Evolutionary conservation across 192 early-diverging fungal genomes (phyloP).

Genomic region (Geranomyces michiganensis): DNA sequence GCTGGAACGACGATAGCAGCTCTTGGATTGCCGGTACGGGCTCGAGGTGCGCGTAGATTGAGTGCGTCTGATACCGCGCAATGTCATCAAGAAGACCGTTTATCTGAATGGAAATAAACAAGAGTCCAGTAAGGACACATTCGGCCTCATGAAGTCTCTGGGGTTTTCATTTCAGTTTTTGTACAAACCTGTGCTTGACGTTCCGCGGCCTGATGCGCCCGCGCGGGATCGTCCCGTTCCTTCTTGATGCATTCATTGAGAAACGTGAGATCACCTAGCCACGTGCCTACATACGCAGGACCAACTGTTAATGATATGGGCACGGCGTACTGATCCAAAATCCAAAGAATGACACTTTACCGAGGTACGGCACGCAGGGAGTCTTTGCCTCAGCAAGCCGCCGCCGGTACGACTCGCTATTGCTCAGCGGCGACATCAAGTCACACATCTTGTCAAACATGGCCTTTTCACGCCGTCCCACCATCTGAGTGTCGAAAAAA

Average conservation of each 20-base stretch:
- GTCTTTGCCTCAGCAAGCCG: conserved; percentile 27
- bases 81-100: conserved; percentile 41
- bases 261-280: conserved; percentile 49
- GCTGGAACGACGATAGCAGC: conserved; percentile 14
- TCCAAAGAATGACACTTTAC: conserved; percentile 1
- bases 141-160: no score
- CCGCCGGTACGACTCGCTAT: conserved; percentile 45
- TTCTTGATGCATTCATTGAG: conserved; percentile 46
- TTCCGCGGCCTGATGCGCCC: conserved; percentile 35
- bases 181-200: conserved; percentile 35
- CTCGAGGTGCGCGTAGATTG: conserved; percentile 29
- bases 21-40: conserved; percentile 27
- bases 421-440: conserved; percentile 41
- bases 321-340: background rate
- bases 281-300: no score
- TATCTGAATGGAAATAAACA: conserved; percentile 24
- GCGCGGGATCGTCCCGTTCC: conserved; percentile 36
- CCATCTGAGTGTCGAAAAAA: conserved; percentile 39
- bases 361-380: conserved; percentile 50
- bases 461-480: conserved; percentile 40
- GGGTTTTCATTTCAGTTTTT: background rate
- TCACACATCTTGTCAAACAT: conserved; percentile 43
- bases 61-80: conserved; percentile 27
- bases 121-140: no score
- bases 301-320: no score